Evolutionary conservation across 805 yeast genomes (phyloP).

Genomic region (baker's yeast (Saccharomyces cerevisiae)): DNA sequence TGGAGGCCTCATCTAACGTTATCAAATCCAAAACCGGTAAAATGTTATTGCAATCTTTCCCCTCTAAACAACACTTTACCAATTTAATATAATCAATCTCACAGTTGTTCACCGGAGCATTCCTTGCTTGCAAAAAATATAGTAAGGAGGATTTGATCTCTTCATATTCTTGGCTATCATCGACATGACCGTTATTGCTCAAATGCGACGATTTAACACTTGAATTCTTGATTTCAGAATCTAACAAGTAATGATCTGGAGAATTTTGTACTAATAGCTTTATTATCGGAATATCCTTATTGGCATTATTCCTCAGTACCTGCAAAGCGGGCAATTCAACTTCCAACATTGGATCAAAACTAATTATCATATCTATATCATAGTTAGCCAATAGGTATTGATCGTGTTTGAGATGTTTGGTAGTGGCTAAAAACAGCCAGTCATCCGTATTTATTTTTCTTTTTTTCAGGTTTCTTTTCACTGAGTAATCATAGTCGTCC

Average conservation of each 20-base stretch:
- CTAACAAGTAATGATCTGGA: slow-evolving; percentile 35
- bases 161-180: slow-evolving; percentile 11
- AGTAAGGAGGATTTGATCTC: slow-evolving; percentile 24
- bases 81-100: background rate
- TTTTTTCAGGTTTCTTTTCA: slow-evolving; percentile 6
- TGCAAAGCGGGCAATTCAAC: slow-evolving; percentile 27
- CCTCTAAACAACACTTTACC: background rate
- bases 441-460: slow-evolving; percentile 20
- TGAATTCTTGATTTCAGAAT: slow-evolving; percentile 4
- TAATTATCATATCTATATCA: slow-evolving; percentile 37
- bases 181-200: background rate
- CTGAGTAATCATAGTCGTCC: slow-evolving; percentile 24
- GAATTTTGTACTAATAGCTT: slow-evolving; percentile 40
- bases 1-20: background rate
- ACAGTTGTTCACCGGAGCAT: background rate
- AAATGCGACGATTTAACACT: background rate
- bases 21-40: background rate
- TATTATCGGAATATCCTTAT: slow-evolving; percentile 34
- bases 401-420: slow-evolving; percentile 36
- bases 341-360: slow-evolving; percentile 40
- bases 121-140: slow-evolving; percentile 19
- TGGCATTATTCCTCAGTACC: background rate
- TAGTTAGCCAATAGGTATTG: slow-evolving; percentile 28
- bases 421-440: slow-evolving; percentile 38
- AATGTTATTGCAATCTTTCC: background rate